Base-by-base conservation (phyloP, 768 basidiomycete species). In the Fibroporia radiculosa region DNA sequence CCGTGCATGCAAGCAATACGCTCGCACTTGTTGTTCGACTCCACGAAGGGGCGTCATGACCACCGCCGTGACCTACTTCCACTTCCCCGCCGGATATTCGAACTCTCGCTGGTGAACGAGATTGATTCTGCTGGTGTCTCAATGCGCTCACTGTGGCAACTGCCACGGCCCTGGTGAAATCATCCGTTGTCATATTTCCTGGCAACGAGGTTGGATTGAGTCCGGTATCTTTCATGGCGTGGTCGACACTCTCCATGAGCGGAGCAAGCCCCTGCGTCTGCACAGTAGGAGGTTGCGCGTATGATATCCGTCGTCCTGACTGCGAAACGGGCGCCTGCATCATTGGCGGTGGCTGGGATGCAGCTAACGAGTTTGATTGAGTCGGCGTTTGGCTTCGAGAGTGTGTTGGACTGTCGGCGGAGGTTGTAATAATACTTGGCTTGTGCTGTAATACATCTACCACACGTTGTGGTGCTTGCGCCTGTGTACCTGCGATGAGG, bases 21-120 rank as follows among this genome's bases (percentile, higher is more conserved):
- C 83, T 93, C 4, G 92, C 86, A 64, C 91, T 95, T 13, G 83
- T 84, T 4, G 72, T 74, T 41, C 96, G 73, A 56, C 92, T 97
- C 96, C 96, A 99, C 35, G 88, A 89, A 5, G 96, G 96, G 3
- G 82, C 95, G 54, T 98, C 95, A 55, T 99, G 96, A 0, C 89
- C 92, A 19, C 79, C 80, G 27, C 69, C 73, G 26, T 62, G 74
- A 4, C 70, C 80, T 5, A 58, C 68, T 3, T 77, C 80, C 22
- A 45, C 46, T 27, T 50, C 62, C 10, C 52, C 61, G 3, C 59
- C 67, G 3, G 72, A 73, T 37, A 62, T 52, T 34, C 77, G 71
- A 20, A 63, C 56, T 42, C 76, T 69, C 16, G 66, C 71, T 24
- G 73, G 75, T 4, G 73, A 73, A 24, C 73, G 68, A 6, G 64